A percentile compares a stretch with the other conserved stretches of the same genome.
Evolutionary conservation across 306 rosid species (phyloP).

Genomic region (Ziziphus jujuba): DNA sequence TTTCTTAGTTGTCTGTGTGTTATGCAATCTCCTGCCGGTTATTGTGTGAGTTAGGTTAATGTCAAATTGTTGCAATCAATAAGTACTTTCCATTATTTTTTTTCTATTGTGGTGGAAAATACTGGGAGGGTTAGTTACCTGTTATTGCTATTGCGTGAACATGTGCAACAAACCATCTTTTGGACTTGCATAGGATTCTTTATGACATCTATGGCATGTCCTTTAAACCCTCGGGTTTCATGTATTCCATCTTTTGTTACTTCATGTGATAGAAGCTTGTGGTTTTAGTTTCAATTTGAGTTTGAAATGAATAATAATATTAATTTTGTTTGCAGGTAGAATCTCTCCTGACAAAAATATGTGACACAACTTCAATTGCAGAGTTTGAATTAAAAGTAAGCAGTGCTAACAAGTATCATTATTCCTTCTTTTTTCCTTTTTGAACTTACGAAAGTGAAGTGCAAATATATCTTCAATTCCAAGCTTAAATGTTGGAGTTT

Average conservation of each 20-base stretch:
- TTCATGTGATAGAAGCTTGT: too few species aligned
- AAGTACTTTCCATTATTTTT: not conserved
- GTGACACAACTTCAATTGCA: slow-evolving; percentile 66
- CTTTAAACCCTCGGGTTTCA: too few species aligned
- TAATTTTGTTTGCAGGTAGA: slow-evolving; percentile 59
- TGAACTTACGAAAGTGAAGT: not conserved
- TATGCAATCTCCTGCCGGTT: too few species aligned
- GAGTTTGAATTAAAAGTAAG: slow-evolving; percentile 79
- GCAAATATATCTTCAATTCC: slow-evolving; percentile 15
- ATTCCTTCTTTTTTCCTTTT: not conserved
- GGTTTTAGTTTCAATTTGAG: not conserved
- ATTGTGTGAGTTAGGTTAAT: too few species aligned
- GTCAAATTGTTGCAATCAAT: not conserved
- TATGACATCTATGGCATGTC: too few species aligned
- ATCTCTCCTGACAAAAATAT: slow-evolving; percentile 60
- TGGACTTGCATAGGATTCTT: too few species aligned
- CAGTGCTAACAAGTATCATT: not conserved
- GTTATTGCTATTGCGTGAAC: not conserved
- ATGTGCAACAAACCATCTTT: too few species aligned
- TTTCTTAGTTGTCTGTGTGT: too few species aligned
- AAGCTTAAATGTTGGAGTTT: not conserved
- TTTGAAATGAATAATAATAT: slow-evolving; percentile 10
- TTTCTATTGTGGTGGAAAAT: not conserved
- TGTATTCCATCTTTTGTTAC: too few species aligned
- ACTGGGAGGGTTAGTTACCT: not conserved